Percentiles rank a stretch among this genome's conserved stretches.
phyloP scores from a whole-genome alignment of 345 rosid genomes.

The Gossypium turneri region DNA sequence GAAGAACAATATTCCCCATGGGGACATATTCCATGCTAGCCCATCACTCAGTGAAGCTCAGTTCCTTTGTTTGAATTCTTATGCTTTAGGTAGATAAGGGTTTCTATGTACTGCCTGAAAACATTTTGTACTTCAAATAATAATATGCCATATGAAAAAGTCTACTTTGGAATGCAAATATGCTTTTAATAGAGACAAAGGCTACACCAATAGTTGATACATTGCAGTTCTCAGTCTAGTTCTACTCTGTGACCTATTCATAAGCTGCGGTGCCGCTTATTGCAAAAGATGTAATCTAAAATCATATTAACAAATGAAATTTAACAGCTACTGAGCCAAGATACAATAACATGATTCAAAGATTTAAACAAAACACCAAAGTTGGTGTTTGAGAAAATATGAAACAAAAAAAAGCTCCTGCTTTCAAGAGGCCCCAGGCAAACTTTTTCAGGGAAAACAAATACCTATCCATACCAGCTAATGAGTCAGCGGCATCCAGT shows the following conservation, averaged over 20 bases:
- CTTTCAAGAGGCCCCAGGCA: neutral
- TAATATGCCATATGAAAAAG: too few relatives aligned
- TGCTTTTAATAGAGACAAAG: neutral
- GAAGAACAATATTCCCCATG: slow-evolving; percentile 39
- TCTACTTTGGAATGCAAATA: too few relatives aligned
- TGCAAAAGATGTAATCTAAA: neutral
- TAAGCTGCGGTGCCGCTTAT: neutral
- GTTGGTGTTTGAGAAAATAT: neutral
- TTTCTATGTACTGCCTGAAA: too few relatives aligned
- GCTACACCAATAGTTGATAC: neutral
- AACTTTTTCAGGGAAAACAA: neutral
- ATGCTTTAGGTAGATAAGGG: too few relatives aligned
- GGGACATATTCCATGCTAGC: slow-evolving; percentile 16
- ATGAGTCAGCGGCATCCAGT: slow-evolving; percentile 30
- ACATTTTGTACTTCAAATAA: too few relatives aligned
- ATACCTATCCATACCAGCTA: neutral
- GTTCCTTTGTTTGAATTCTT: too few relatives aligned
- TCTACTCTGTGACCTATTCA: neutral
- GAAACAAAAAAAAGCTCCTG: slow-evolving; percentile 3
- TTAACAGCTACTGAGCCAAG: neutral
- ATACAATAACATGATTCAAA: neutral
- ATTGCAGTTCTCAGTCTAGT: too few relatives aligned
- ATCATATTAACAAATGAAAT: slow-evolving; percentile 1
- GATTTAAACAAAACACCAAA: neutral
- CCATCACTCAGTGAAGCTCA: too few relatives aligned